Conservation (phyloP, 225 moss, liverwort and hornwort species). For the Rhytidiadelphus loreus region DNA sequence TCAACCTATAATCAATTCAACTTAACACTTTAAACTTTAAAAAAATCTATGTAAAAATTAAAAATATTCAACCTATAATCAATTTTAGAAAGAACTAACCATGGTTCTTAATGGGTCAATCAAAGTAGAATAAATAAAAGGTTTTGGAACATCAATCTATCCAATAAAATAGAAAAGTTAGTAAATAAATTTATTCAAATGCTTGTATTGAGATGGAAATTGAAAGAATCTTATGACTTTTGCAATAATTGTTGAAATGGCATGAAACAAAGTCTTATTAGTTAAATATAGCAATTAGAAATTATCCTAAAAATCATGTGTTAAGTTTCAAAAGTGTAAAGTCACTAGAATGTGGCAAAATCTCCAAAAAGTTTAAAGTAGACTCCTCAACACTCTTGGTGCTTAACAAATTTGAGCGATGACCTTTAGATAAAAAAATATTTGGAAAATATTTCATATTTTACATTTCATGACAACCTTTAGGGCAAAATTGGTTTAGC, state of each 20-base stretch:
- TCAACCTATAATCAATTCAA: too few species aligned
- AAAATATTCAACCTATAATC: not conserved
- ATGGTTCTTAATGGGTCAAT: accelerated
- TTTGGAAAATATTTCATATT: too few species aligned
- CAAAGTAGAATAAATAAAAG: not conserved
- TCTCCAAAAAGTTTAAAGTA: not conserved
- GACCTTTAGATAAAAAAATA: not conserved
- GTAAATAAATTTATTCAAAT: not conserved
- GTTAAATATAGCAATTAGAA: not conserved
- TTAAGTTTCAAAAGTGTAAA: not conserved
- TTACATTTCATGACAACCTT: too few species aligned
- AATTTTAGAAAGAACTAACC: not conserved
- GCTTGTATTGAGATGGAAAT: not conserved
- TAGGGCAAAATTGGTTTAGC: too few species aligned
- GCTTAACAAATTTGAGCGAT: not conserved
- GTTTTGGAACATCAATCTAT: not conserved
- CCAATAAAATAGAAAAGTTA: not conserved
- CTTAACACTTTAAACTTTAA: too few species aligned
- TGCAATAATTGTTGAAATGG: not conserved
- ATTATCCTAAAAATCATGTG: not conserved
- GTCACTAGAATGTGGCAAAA: not conserved
- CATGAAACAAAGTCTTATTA: not conserved
- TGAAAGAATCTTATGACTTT: not conserved
- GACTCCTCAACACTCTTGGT: not conserved
- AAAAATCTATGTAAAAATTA: too few species aligned